Percentiles rank a stretch among this genome's conserved stretches.
Evolutionary conservation across 495 filamentous ascomycete species (phyloP).

Genomic region (Penicillium parvum): DNA sequence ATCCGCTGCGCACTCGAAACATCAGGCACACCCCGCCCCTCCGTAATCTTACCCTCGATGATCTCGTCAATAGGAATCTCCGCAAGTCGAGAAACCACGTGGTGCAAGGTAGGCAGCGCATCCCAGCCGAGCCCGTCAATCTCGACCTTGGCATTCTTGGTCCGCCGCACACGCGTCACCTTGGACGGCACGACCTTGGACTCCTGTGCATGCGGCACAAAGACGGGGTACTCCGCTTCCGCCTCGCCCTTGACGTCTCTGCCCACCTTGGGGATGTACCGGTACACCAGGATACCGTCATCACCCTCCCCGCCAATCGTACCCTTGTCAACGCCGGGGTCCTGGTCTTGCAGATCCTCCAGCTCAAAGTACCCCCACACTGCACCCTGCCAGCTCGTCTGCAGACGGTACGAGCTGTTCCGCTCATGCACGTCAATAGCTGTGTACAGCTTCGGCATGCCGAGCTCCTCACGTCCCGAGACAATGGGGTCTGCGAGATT

Average conservation of each 20-base stretch:
- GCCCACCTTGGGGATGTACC: slow-evolving; percentile 47
- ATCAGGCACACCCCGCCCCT: slow-evolving; percentile 47
- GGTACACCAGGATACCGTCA: slow-evolving; percentile 39
- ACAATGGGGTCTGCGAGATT: slow-evolving; percentile 49
- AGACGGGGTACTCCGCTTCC: slow-evolving; percentile 44
- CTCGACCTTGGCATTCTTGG: slow-evolving; percentile 39
- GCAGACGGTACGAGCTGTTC: slow-evolving; percentile 32
- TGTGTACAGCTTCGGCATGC: slow-evolving; percentile 52
- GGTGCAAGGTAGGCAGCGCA: slow-evolving; percentile 51
- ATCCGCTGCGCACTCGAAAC: slow-evolving; percentile 38
- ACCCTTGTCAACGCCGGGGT: slow-evolving; percentile 20
- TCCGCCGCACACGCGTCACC: slow-evolving; percentile 28
- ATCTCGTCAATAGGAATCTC: slow-evolving; percentile 53
- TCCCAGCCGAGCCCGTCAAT: slow-evolving; percentile 45
- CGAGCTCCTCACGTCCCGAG: slow-evolving; percentile 51
- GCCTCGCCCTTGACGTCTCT: slow-evolving; percentile 34
- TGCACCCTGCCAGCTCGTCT: slow-evolving; percentile 46
- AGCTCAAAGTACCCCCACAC: slow-evolving; percentile 40
- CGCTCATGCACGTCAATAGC: slow-evolving; percentile 42
- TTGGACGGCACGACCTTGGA: slow-evolving; percentile 30
- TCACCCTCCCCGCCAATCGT: slow-evolving; percentile 31
- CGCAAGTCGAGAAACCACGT: slow-evolving; percentile 44
- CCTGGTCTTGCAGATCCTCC: slow-evolving; percentile 35
- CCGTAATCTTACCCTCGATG: slow-evolving; percentile 47
- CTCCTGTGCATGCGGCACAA: slow-evolving; percentile 37